phyloP scores from a whole-genome alignment of 2,329 filamentous ascomycete genomes.

The Alternaria gaisen region DNA sequence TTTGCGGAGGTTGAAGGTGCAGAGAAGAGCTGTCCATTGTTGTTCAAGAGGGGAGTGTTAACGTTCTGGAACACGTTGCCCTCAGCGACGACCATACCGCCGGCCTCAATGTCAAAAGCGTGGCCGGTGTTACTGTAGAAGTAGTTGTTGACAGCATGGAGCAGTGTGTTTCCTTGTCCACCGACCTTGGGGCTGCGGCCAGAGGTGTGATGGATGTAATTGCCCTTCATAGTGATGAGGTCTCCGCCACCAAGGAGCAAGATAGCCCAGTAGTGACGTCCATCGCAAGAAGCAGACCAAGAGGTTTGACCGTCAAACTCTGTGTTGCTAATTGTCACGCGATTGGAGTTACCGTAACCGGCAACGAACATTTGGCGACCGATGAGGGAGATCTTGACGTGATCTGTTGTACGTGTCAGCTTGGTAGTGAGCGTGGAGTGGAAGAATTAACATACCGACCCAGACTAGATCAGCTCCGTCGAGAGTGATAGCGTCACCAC shows the following conservation, averaged over 20 bases:
- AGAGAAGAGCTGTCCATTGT: constrained; percentile 13
- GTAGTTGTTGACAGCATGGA: constrained; percentile 31
- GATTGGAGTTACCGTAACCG: constrained; percentile 15
- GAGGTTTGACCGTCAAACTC: constrained; percentile 28
- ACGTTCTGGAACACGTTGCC: constrained; percentile 28
- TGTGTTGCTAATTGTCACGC: constrained; percentile 30
- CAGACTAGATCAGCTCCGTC: constrained; percentile 43
- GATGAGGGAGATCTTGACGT: constrained; percentile 26
- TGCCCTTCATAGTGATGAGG: constrained; percentile 24
- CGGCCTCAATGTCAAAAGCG: constrained; percentile 21
- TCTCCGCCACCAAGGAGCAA: constrained; percentile 24
- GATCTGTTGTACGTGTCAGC: constrained; percentile 18
- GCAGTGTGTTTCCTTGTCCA: constrained; percentile 14
- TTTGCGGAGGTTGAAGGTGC: neutral
- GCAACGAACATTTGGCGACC: constrained; percentile 27
- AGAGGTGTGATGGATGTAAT: constrained; percentile 30
- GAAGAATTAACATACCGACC: constrained; percentile 29
- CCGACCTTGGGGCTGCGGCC: constrained; percentile 27
- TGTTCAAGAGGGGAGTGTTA: constrained; percentile 7
- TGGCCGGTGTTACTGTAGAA: constrained; percentile 25
- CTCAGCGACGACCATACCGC: constrained; percentile 17
- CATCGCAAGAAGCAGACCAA: constrained; percentile 27
- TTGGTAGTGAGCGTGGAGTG: too few species aligned
- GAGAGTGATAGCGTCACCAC: constrained; percentile 49
- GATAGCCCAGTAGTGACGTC: constrained; percentile 30